Evolutionary conservation across 2,329 filamentous ascomycete species (phyloP).

Genomic region (Fusarium penzigii): DNA sequence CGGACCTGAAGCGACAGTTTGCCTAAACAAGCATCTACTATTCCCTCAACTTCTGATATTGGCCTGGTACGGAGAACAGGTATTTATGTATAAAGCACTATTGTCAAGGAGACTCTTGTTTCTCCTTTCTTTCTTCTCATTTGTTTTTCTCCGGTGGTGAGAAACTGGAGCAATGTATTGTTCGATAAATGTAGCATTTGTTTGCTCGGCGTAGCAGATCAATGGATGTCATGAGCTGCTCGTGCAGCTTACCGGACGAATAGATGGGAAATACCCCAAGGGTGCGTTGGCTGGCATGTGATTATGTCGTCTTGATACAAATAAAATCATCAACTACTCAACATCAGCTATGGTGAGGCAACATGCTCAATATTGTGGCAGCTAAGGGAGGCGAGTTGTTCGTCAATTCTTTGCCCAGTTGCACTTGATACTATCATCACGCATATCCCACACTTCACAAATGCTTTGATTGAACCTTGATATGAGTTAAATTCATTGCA

Average conservation of each 20-base stretch:
- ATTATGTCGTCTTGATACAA: slow-evolving; percentile 1
- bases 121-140: not conserved
- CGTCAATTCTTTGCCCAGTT: too few relatives aligned
- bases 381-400: too few relatives aligned
- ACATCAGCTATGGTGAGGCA: too few relatives aligned
- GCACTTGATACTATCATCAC: not conserved
- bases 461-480: slow-evolving; percentile 26
- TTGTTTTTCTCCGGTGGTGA: not conserved
- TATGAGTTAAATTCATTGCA: slow-evolving; percentile 35
- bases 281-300: slow-evolving; percentile 10
- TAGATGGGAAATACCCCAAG: slow-evolving; percentile 7
- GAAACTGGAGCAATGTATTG: not conserved
- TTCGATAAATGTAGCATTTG: not conserved
- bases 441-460: slow-evolving; percentile 11
- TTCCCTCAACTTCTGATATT: not conserved
- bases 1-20: slow-evolving; percentile 66
- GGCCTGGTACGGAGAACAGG: too few relatives aligned
- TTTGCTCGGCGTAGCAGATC: not conserved
- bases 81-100: slow-evolving; percentile 28
- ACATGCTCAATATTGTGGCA: too few relatives aligned
- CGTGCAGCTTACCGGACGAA: slow-evolving; percentile 2
- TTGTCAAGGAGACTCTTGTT: slow-evolving; percentile 1
- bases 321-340: not conserved
- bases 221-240: not conserved
- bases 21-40: slow-evolving; percentile 31